Evolutionary conservation across 441 rosid genomes (phyloP), one percentile per base, ranked within the genome.

Genomic region (Breynia disticha): DNA sequence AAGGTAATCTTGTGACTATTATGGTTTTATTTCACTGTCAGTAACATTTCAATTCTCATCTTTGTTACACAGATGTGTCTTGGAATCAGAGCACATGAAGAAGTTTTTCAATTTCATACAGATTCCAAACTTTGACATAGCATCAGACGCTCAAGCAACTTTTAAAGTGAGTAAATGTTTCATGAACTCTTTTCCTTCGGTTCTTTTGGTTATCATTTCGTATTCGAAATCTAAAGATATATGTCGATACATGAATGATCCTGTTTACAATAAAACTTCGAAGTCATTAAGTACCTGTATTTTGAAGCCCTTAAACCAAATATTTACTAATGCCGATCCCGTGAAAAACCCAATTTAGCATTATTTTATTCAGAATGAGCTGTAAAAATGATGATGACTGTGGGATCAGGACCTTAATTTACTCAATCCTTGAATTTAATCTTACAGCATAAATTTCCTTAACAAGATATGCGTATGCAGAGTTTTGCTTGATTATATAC

Each of bases 91-190:
- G 54, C 81, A 81, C 20, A 62, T 84, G 71, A 76, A 64, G 65
- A 81, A 73, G 69, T 72, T 80, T 55, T 83, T 90, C 24, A 60
- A 52, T 37, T 83, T 70, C 53, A 74, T 85, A 13, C 96, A 87
- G 65, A 76, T 73, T 52, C 96, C 85, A 4, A 79, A 79, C 60
- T 87, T 87, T 51, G 97, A 90, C 56, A 76, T 83, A 1, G 83
- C 90, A 15, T 81, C 90, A 2, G 95, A 84, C 74, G 95, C 82
- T 39, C 80, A 70, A 53, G 78, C 79, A 32, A 90, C 91, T 48
- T 90, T 80, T 65, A 79, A 85, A 45, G 87, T 83, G 52, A 58
- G 71, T 48, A 24, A 2, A 20, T 24, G 11, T 8, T 7, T 48
- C 24, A 5, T 1, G 14, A 46, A 11, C 46, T 16, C n/a, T 1